Conservation (phyloP, 352 stramenopile species). For the Phytophthora cryptogea region DNA sequence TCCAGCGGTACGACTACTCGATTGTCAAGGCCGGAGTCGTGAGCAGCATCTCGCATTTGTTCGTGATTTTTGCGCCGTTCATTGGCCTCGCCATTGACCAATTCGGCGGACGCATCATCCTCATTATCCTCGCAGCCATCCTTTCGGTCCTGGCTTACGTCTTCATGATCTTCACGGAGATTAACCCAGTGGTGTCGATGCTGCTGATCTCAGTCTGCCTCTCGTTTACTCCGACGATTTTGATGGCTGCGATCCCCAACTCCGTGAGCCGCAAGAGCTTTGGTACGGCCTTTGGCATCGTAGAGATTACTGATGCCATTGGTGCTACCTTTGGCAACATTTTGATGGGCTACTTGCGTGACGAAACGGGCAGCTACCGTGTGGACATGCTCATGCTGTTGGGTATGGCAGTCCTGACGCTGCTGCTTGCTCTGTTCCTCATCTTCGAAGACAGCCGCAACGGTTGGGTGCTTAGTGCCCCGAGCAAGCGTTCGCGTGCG, state of each 20-base stretch:
- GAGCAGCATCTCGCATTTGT: slow-evolving; percentile 77
- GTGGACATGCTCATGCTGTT: slow-evolving; percentile 86
- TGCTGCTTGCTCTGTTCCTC: slow-evolving; percentile 73
- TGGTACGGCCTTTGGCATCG: slow-evolving; percentile 85
- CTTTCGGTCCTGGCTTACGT: slow-evolving; percentile 80
- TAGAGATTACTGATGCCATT: slow-evolving; percentile 87
- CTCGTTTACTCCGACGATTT: slow-evolving; percentile 86
- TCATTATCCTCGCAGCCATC: slow-evolving; percentile 72
- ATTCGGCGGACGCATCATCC: slow-evolving; percentile 85
- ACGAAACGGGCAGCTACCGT: slow-evolving; percentile 79
- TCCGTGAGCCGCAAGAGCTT: slow-evolving; percentile 77
- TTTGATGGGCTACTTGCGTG: slow-evolving; percentile 82
- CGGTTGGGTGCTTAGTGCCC: slow-evolving; percentile 60
- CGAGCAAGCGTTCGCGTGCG: slow-evolving; percentile 52
- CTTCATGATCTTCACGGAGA: slow-evolving; percentile 85
- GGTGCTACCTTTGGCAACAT: slow-evolving; percentile 84
- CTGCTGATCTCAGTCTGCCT: slow-evolving; percentile 87
- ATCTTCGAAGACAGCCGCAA: slow-evolving; percentile 64
- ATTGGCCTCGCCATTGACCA: slow-evolving; percentile 90
- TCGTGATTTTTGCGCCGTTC: slow-evolving; percentile 87
- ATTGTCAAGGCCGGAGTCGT: slow-evolving; percentile 86
- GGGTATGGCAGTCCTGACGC: slow-evolving; percentile 65
- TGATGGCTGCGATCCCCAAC: slow-evolving; percentile 87
- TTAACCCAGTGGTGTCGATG: slow-evolving; percentile 84
- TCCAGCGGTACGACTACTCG: slow-evolving; percentile 84